Base-by-base conservation (phyloP, 805 yeast species). In the Candida nanaspora region DNA sequence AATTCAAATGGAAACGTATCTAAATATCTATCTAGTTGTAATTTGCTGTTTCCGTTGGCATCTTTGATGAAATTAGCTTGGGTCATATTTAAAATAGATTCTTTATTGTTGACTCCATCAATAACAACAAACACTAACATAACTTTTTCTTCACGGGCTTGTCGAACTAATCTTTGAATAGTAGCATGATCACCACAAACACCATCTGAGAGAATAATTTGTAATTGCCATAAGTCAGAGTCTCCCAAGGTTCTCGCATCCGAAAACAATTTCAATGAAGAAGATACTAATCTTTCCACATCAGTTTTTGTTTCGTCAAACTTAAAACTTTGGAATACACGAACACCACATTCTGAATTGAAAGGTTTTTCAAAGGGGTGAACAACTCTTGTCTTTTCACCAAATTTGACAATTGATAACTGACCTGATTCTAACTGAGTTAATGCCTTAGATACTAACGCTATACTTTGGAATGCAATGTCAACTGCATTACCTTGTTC, bases 1-100 rank as follows among this genome's bases (percentile, higher is more conserved):
- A 84, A 93, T 57, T 93, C 98, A 63, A 93, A 93, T 51, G 99
- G 98, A 80, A 93, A 93, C 23, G 85, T 75, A 52, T 91, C 96
- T 60, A 93, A 72, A 55, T 93, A 93, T 51, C 81, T 85, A 44
- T 78, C 81, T 44, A 93, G 93, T 56, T 82, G 73, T 47, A 94
- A 66, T 35, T 75, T 74, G 78, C 78, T 72, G 42, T 73, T 74
- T 3, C 97, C 97, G 39, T 68, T 66, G 13, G 63, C 69, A 56
- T 82, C 91, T 3, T 81, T 70, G n/a, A 72, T 74, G 53, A 89
- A 93, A 45, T 73, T 78, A 23, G 89, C 98, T 65, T 91, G 97
- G 40, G 81, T 83, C 96, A 93, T 88, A 47, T 91, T 96, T 65
- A 91, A 66, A 48, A 93, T 89, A 1, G 96, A 86, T 55, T 86